Evolutionary conservation across 768 basidiomycete genomes (phyloP).

Genomic region (Agrocybe pediades): DNA sequence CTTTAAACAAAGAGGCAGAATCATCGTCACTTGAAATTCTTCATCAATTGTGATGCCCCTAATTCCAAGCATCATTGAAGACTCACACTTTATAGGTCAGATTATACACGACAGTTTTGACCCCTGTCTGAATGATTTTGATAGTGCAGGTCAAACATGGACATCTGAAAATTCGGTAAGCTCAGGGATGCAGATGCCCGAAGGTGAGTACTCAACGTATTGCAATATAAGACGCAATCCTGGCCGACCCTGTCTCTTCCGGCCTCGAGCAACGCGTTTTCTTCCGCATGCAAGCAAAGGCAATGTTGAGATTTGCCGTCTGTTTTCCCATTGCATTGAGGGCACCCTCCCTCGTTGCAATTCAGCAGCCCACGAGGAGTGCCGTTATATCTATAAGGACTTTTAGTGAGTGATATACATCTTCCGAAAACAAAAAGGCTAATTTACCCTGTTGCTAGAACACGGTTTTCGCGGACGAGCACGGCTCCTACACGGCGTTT

Average conservation of each 20-base stretch:
- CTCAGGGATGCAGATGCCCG: not conserved
- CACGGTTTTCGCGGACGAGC: conserved; percentile 80
- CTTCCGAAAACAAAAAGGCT: not conserved
- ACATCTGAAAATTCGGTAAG: conserved; percentile 56
- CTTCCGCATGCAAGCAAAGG: conserved; percentile 95
- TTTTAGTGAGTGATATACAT: conserved; percentile 1
- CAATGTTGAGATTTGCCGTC: conserved; percentile 69
- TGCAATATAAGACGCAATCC: conserved; percentile 92
- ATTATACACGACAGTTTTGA: conserved; percentile 92
- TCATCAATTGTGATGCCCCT: not conserved
- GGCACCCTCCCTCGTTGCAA: conserved; percentile 91
- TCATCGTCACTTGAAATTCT: conserved; percentile 66
- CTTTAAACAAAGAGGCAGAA: conserved; percentile 73
- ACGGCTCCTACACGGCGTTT: conserved; percentile 95
- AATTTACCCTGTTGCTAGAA: conserved; percentile 76
- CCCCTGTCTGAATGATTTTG: conserved; percentile 95
- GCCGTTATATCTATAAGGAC: conserved; percentile 79
- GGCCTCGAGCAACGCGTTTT: conserved; percentile 94
- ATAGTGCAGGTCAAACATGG: conserved; percentile 96
- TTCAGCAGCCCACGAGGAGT: conserved; percentile 90
- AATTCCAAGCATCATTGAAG: not conserved
- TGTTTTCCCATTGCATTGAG: conserved; percentile 66
- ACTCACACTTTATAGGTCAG: conserved; percentile 93
- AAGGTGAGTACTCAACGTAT: conserved; percentile 66
- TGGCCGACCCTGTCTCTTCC: conserved; percentile 87